Base-by-base conservation (phyloP, 1,139 yeast genomes). In the Tardiomyces digboiensis region DNA sequence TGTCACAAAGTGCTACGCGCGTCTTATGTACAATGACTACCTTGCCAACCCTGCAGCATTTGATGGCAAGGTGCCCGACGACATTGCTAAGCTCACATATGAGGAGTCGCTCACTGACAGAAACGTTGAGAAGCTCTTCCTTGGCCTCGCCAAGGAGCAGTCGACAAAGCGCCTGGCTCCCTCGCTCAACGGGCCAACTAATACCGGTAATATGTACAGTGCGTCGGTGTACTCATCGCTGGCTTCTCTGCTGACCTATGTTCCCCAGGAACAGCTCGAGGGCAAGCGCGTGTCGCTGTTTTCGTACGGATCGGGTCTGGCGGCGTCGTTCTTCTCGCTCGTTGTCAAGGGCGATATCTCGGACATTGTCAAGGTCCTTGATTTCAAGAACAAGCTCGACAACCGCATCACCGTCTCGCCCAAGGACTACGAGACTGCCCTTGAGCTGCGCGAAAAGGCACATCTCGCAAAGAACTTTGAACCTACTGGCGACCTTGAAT, bases 131-230 rank as follows among this genome's bases (percentile, higher is more conserved):
- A 91, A 91, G 73, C 71, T 81, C 22, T 89, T 91, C 66, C 77
- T 91, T 56, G 78, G 78, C 21, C 71, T 85, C 53, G 80, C 95
- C 50, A 89, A 91, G 73, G 81, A 76, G 50, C 69, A 73, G 53
- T 73, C 81, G 51, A 76, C 77, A 53, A 74, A 74, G 60, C 78
- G 89, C 65, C 88, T 93, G 46, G 74, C 73, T 44, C 94, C 96
- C 29, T 80, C 95, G 26, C 73, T 91, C 65, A 73, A 71, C 55
- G 89, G 89, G 41, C 93, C 98, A 60, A 91, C 97, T 55, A 89
- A 91, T 70, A 88, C 95, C 51, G 99, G 99, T 70, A 93, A 93
- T 76, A 85, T 89, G 89, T 93, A 93, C 76, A 87, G 97, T 41
- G 98, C 93, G 52, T 86, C 96, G 39, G 80, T 88, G 44, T 93